Evolutionary conservation across 768 basidiomycete species (phyloP).

Genomic region (Dentipellis sp.): DNA sequence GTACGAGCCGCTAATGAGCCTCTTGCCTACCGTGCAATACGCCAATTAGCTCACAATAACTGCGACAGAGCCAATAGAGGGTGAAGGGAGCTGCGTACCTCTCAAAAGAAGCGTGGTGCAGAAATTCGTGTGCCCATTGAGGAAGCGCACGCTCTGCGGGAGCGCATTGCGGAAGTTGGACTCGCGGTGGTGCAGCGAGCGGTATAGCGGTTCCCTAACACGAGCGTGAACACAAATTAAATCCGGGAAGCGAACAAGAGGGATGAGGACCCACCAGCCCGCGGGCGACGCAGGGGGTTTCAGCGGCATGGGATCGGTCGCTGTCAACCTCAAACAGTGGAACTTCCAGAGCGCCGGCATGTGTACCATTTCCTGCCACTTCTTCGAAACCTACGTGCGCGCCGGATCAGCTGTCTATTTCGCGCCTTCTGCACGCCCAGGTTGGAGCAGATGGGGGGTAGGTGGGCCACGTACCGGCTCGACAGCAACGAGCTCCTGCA

Average conservation of each 20-base stretch:
- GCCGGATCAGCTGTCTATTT: not conserved
- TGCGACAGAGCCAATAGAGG: not conserved
- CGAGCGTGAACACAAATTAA: no score
- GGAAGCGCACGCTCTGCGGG: constrained; percentile 69
- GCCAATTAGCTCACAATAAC: not conserved
- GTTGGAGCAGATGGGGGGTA: not conserved
- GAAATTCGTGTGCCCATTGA: constrained; percentile 80
- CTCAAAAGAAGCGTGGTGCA: constrained; percentile 74
- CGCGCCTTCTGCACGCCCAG: not conserved
- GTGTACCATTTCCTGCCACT: constrained; percentile 36
- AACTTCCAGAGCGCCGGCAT: constrained; percentile 71
- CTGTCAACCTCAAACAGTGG: constrained; percentile 66
- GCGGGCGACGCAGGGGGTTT: constrained; percentile 52
- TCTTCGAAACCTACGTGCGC: constrained; percentile 30
- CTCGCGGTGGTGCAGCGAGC: constrained; percentile 77
- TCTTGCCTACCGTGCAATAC: constrained; percentile 37
- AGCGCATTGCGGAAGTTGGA: constrained; percentile 70
- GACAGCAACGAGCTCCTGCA: constrained; percentile 53
- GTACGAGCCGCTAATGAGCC: constrained; percentile 83
- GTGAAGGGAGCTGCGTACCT: no score
- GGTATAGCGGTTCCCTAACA: constrained; percentile 58
- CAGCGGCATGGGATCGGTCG: constrained; percentile 60
- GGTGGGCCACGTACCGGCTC: constrained; percentile 34
- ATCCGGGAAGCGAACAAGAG: not conserved
- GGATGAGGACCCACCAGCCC: constrained; percentile 49